Evolutionary conservation across 805 yeast genomes (phyloP), one percentile per base, ranked within the genome.

Genomic region (Schwanniomyces occidentalis): DNA sequence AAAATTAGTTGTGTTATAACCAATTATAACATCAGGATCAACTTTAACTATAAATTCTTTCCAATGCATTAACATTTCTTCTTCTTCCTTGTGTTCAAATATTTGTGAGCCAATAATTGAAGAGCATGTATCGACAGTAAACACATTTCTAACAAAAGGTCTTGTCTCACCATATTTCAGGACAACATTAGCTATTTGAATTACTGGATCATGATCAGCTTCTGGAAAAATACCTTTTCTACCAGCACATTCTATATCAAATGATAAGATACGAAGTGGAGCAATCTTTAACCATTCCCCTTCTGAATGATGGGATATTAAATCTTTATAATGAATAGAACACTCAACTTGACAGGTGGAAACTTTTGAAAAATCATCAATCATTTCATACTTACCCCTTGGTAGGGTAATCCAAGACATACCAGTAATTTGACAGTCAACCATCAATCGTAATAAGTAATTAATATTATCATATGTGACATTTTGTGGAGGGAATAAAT

Each of bases 191-290:
- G 99, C 99, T 44, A 93, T 95, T 62, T 95, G 99, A 54, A 93
- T 93, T 7, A 93, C 96, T 0, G 96, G 85, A 65, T 93, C 99
- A 30, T 78, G 75, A 42, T 85, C 85, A 2, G 99, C 83, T 54
- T 93, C 99, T 1, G 99, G 99, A 58, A 93, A 93, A 8, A 93
- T 76, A 35, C 99, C 99, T 45, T 87, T 85, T 61, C 99, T 78
- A 28, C 99, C 99, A 3, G 99, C 93, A 74, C 99, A 93, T 62
- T 93, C 99, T 42, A 93, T 93, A 71, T 93, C 99, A 58, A 93
- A 91, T 8, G 97, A 89, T 46, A 93, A 68, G 31, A 93, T 81
- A 52, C 99, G 82, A 40, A 93, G 70, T 0, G 99, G 99, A 1
- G 99, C 98, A 65, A 85, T 82, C 46, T 80, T 83, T 22, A 88